Conservation (phyloP, 2,329 filamentous ascomycete species). For the Calcarisporium arbuscula region DNA sequence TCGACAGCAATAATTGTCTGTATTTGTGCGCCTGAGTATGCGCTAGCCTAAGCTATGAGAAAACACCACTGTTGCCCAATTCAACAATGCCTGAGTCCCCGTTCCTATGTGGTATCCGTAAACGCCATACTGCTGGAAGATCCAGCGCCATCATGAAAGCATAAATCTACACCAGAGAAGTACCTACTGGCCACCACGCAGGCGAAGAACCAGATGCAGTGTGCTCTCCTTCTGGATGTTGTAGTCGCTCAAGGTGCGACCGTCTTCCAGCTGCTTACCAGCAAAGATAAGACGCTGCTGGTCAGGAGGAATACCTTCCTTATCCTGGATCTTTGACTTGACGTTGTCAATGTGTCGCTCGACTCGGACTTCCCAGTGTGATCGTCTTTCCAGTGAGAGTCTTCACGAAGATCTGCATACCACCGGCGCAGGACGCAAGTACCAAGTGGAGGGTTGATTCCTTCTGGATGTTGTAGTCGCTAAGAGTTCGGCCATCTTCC, state of each 20-base stretch:
- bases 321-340: constrained; percentile 96
- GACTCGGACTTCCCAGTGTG: constrained; percentile 85
- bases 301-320: constrained; percentile 94
- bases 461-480: constrained; percentile 97
- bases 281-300: constrained; percentile 96
- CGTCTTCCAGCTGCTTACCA: constrained; percentile 93
- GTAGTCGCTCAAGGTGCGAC: constrained; percentile 84
- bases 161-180: constrained; percentile 7
- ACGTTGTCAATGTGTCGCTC: constrained; percentile 94
- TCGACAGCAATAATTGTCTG: too few species aligned
- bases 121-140: constrained; percentile 53
- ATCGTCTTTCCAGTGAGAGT: constrained; percentile 93
- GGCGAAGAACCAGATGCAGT: constrained; percentile 78
- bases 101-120: constrained; percentile 13
- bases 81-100: constrained; percentile 13
- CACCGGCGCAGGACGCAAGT: constrained; percentile 73
- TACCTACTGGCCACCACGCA: constrained; percentile 65
- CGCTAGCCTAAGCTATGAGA: constrained; percentile 7
- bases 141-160: constrained; percentile 63
- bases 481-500: constrained; percentile 84
- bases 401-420: constrained; percentile 74
- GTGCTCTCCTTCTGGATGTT: constrained; percentile 95
- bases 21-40: constrained; percentile 1
- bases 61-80: constrained; percentile 8
- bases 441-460: constrained; percentile 78